Percentiles rank a stretch among this genome's conserved stretches.
Conservation (phyloP, 2,329 filamentous ascomycete genomes). For the Xylaria sp. region DNA sequence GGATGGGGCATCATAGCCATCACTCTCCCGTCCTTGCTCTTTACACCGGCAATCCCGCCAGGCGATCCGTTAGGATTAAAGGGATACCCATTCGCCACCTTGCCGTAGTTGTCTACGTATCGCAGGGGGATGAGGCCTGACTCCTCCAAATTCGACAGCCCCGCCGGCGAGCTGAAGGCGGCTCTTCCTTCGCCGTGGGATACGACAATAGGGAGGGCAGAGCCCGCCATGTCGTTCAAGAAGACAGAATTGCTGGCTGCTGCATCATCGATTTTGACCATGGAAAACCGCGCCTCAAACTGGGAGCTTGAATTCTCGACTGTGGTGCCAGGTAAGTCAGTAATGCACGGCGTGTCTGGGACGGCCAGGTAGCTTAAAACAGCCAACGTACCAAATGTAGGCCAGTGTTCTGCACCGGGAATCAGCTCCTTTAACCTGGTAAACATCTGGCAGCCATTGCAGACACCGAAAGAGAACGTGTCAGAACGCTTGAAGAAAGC, state of each 20-base stretch:
- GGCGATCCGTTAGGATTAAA: slow-evolving; percentile 89
- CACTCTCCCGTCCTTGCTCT: slow-evolving; percentile 76
- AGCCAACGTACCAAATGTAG: slow-evolving; percentile 60
- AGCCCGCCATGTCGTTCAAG: slow-evolving; percentile 84
- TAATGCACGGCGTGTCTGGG: no score
- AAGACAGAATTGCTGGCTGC: slow-evolving; percentile 73
- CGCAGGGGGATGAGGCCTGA: slow-evolving; percentile 74
- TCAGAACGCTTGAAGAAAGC: slow-evolving; percentile 84
- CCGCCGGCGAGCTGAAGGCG: slow-evolving; percentile 60
- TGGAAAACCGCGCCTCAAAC: slow-evolving; percentile 85
- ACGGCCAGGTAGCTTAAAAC: no score
- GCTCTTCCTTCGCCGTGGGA: slow-evolving; percentile 92
- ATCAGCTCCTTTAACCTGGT: slow-evolving; percentile 82
- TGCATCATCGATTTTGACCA: slow-evolving; percentile 77
- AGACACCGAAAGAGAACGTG: slow-evolving; percentile 91
- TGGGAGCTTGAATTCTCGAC: slow-evolving; percentile 83
- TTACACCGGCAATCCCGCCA: slow-evolving; percentile 70
- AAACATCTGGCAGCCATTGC: slow-evolving; percentile 97
- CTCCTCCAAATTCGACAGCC: slow-evolving; percentile 58
- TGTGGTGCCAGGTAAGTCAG: slow-evolving; percentile 16
- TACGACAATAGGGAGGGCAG: slow-evolving; percentile 80
- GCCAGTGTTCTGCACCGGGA: slow-evolving; percentile 82
- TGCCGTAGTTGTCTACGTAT: slow-evolving; percentile 81
- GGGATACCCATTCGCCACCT: slow-evolving; percentile 80
- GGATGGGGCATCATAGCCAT: slow-evolving; percentile 93